phyloP scores from a whole-genome alignment of 2,329 filamentous ascomycete genomes.

The Epichloe glyceriae region DNA sequence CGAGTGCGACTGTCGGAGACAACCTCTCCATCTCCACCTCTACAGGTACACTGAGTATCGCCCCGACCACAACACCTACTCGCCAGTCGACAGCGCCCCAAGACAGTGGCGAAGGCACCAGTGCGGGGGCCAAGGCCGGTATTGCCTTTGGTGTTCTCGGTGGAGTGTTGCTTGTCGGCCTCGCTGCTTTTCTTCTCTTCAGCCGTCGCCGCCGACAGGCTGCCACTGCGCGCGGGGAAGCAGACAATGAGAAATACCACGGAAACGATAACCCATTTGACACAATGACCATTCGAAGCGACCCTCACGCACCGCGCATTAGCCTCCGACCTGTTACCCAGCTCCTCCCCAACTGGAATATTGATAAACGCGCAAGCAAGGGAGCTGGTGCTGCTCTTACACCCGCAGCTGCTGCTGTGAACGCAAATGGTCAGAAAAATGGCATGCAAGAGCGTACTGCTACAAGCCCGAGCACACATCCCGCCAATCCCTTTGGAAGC shows the following conservation, averaged over 20 bases:
- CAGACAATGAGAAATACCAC: constrained; percentile 53
- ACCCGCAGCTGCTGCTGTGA: constrained; percentile 12
- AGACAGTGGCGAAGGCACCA: constrained; percentile 11
- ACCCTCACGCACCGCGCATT: constrained; percentile 58
- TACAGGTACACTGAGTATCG: constrained; percentile 10
- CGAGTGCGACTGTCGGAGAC: constrained; percentile 6
- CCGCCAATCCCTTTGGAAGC: constrained; percentile 59
- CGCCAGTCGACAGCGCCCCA: constrained; percentile 3
- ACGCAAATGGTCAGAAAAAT: constrained; percentile 15
- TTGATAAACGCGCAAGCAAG: constrained; percentile 38
- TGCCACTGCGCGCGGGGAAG: constrained; percentile 28
- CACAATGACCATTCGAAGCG: constrained; percentile 3
- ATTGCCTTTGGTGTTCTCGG: constrained; percentile 72
- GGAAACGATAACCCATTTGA: constrained; percentile 17
- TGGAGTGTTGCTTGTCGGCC: constrained; percentile 50
- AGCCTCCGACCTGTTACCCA: constrained; percentile 77
- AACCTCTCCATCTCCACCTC: constrained; percentile 2
- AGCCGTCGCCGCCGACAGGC: constrained; percentile 57
- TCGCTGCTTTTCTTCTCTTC: constrained; percentile 60
- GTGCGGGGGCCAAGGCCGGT: constrained; percentile 54
- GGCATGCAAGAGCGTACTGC: constrained; percentile 36
- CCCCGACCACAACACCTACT: constrained; percentile 11
- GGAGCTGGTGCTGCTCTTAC: constrained; percentile 29
- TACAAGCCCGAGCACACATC: constrained; percentile 33
- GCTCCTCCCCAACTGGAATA: constrained; percentile 53